Evolutionary conservation across 306 rosid genomes (phyloP), one percentile per base, ranked within the genome.

Genomic region (Cucumis cinereus): DNA sequence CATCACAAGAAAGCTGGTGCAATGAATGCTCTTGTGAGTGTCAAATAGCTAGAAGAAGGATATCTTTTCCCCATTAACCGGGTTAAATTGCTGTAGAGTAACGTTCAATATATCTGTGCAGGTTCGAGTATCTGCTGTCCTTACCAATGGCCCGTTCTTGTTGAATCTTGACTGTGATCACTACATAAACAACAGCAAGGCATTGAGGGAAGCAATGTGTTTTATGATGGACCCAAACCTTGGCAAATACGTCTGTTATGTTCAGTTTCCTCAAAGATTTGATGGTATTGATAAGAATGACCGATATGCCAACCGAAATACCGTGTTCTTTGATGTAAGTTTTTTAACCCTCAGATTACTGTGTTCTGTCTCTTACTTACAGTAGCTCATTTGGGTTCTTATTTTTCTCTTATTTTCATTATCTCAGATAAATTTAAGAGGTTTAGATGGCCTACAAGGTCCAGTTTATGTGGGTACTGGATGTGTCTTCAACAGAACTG

Each of bases 1-100:
- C 98, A 94, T 86, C 98, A 94, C 87, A 94, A 94, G 88, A 94
- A 94, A 81, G 98, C 98, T 4, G 98, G 98, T 84, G 98, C 98
- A 74, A 94, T 94, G 98, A 94, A 94, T 83, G 90, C 98, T 56
- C 96, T 94, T 69, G 98, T 94, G 82, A 87, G 98, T 86, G 75
- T 35, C 70, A 57, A 12, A 41, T 40, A 9, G 20, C 54, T 75
- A 13, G 38, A 62, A 17, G 2, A 59, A 49, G 15, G 53, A 50
- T 47, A 26, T 59, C 20, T 78, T 55, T 74, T 57, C 4, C 14
- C 38, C 56, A 22, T 22, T 14, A 43, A 40, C 3, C n/a, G 1
- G 71, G 16, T 49, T 19, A 23, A 49, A 41, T 69, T 35, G 66
- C 24, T n/a, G 24, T 20, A 59, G 5, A 15, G 49, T 59, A 9